A percentile compares a stretch with the other conserved stretches of the same genome.
Evolutionary conservation across 306 rosid genomes (phyloP).

Genomic region (cucumber (Cucumis sativus)): Cucumber_9930_V3 NC_026657.2:25732001-25732500

Average conservation of each 20-base stretch:
- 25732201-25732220: background rate
- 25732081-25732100: too few species aligned
- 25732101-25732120: background rate
- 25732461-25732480: constrained; percentile 64
- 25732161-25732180: background rate
- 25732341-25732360: background rate
- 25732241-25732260: background rate
- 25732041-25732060: too few species aligned
- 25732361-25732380: background rate
- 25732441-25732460: constrained; percentile 60
- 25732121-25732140: background rate
- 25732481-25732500: constrained; percentile 75
- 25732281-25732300: constrained; percentile 4
- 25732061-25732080: too few species aligned
- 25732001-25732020: too few species aligned
- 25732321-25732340: background rate
- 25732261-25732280: background rate
- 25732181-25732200: background rate
- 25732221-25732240: background rate
- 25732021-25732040: too few species aligned
- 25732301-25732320: background rate
- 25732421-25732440: constrained; percentile 53
- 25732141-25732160: background rate
- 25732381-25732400: background rate
- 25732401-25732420: background rate